phyloP scores from a whole-genome alignment of 1,284 basidiomycete species.

The Athelia psychrophila region DNA sequence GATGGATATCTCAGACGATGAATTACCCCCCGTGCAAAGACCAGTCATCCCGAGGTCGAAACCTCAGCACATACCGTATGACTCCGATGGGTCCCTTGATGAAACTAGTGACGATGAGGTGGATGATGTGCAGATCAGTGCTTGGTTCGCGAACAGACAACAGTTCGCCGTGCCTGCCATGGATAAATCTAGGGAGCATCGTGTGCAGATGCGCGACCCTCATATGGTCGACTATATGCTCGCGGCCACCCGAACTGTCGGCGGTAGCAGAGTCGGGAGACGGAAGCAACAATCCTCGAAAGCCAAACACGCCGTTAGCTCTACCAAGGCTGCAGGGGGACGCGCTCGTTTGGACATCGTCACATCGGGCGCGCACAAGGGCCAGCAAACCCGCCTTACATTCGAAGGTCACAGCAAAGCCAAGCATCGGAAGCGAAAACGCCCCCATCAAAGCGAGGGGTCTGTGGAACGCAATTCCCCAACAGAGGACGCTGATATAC shows the following conservation, averaged over 20 bases:
- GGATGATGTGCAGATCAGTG: slow-evolving; percentile 25
- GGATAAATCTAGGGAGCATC: slow-evolving; percentile 13
- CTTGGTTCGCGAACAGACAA: slow-evolving; percentile 26
- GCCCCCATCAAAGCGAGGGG: no score
- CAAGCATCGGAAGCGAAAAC: neutral
- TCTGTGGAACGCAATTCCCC: no score
- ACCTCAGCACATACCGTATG: slow-evolving; percentile 17
- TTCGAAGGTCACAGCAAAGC: slow-evolving; percentile 19
- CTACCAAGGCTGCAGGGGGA: slow-evolving; percentile 5
- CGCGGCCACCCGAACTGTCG: slow-evolving; percentile 33
- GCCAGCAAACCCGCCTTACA: slow-evolving; percentile 36
- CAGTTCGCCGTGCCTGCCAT: slow-evolving; percentile 8
- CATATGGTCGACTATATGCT: slow-evolving; percentile 61
- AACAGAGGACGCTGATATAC: no score
- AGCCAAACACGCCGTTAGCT: slow-evolving; percentile 6
- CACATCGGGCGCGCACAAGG: slow-evolving; percentile 30
- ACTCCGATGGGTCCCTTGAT: slow-evolving; percentile 22
- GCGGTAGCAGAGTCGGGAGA: slow-evolving; percentile 11
- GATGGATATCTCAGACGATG: neutral
- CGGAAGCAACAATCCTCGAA: slow-evolving; percentile 11
- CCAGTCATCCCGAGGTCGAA: slow-evolving; percentile 6
- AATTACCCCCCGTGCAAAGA: slow-evolving; percentile 2
- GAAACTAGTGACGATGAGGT: slow-evolving; percentile 23
- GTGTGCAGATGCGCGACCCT: slow-evolving; percentile 27
- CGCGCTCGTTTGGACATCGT: slow-evolving; percentile 27